phyloP scores from a whole-genome alignment of 352 stramenopile genomes.

The Thraustochytrium aureum region DNA sequence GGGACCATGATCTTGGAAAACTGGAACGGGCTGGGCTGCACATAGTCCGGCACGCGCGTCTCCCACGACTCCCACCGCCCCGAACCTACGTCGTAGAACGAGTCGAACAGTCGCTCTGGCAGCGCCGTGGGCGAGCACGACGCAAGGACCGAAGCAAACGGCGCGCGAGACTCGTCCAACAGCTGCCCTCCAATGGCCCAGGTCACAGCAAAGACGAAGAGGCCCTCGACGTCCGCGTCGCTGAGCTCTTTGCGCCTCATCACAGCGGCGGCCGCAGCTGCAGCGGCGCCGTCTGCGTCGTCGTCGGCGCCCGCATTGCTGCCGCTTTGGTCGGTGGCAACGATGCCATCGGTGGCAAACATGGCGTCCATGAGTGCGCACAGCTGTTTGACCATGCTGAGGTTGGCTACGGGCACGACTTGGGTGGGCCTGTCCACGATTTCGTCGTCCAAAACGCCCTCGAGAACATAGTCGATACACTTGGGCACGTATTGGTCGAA shows the following conservation, averaged over 20 bases:
- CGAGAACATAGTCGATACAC: slow-evolving; percentile 87
- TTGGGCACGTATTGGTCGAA: slow-evolving; percentile 91
- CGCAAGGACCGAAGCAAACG: slow-evolving; percentile 86
- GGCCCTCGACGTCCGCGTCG: slow-evolving; percentile 68
- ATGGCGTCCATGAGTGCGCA: slow-evolving; percentile 86
- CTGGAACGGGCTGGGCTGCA: slow-evolving; percentile 84
- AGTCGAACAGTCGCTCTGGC: slow-evolving; percentile 76
- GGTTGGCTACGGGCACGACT: slow-evolving; percentile 87
- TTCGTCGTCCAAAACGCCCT: slow-evolving; percentile 71
- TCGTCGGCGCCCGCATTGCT: slow-evolving; percentile 60
- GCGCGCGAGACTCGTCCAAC: slow-evolving; percentile 68
- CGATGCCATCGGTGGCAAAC: slow-evolving; percentile 60
- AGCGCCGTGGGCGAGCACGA: slow-evolving; percentile 74
- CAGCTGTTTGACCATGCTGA: slow-evolving; percentile 95
- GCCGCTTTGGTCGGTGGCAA: slow-evolving; percentile 21
- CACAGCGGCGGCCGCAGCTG: slow-evolving; percentile 58
- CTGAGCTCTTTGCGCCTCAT: slow-evolving; percentile 35
- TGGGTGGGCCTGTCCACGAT: slow-evolving; percentile 78
- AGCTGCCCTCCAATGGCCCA: slow-evolving; percentile 88
- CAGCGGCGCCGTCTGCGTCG: slow-evolving; percentile 3
- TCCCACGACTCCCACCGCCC: slow-evolving; percentile 89
- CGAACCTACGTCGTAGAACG: slow-evolving; percentile 81
- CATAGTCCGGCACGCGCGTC: slow-evolving; percentile 75
- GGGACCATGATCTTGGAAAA: slow-evolving; percentile 94
- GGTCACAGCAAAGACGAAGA: slow-evolving; percentile 88